Conservation (phyloP, 2,329 filamentous ascomycete genomes). For the Trichoderma semiorbis region DNA sequence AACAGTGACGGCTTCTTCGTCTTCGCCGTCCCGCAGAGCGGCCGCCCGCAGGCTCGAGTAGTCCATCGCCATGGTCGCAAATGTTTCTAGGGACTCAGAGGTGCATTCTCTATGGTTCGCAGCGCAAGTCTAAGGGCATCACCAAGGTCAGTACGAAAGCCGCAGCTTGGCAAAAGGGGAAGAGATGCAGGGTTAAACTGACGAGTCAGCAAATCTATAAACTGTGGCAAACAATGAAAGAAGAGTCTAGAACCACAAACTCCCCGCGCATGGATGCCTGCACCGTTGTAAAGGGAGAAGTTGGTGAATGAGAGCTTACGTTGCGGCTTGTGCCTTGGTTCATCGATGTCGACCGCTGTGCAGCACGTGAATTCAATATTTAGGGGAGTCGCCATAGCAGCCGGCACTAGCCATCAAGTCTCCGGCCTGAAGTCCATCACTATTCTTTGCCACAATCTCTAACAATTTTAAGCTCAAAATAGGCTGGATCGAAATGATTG, state of each 20-base stretch:
- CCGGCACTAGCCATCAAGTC: not conserved
- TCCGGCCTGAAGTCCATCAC: not conserved
- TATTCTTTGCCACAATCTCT: not conserved
- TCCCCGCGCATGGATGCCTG: not conserved
- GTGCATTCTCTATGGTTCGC: slow-evolving; percentile 3
- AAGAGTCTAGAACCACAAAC: not conserved
- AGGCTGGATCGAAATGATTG: not conserved
- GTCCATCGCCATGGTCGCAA: slow-evolving; percentile 51
- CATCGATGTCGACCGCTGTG: not conserved
- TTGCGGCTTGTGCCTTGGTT: not conserved
- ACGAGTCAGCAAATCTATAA: not conserved
- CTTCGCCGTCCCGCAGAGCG: slow-evolving; percentile 78
- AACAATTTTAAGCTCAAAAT: not conserved
- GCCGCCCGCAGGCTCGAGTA: slow-evolving; percentile 77
- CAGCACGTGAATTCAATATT: not conserved
- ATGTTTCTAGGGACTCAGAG: not conserved
- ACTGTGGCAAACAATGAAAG: not conserved
- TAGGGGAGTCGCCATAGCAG: not conserved
- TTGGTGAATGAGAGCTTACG: not conserved
- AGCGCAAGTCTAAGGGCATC: not conserved
- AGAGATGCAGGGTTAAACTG: not conserved
- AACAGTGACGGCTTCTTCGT: slow-evolving; percentile 96
- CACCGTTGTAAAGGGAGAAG: not conserved
- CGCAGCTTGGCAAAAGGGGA: not conserved
- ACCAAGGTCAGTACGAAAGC: not conserved